Evolutionary conservation across 768 basidiomycete species (phyloP).

Genomic region (Infundibulicybe gibba): DNA sequence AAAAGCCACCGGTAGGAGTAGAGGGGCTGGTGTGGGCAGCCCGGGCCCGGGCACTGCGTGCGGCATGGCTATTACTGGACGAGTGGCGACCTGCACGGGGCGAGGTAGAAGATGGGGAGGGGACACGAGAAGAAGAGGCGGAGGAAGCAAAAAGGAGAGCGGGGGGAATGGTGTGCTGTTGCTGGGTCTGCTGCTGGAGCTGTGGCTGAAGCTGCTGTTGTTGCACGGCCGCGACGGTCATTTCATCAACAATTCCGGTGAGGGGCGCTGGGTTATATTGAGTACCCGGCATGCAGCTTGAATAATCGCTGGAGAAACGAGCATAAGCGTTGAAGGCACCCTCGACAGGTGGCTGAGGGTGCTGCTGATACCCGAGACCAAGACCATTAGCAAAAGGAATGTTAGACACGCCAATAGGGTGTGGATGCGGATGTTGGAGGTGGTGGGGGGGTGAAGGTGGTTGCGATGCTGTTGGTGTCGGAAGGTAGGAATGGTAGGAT

Average conservation of each 20-base stretch:
- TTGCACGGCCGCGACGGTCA: not conserved
- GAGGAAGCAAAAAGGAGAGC: slow-evolving; percentile 17
- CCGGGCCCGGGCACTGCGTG: slow-evolving; percentile 15
- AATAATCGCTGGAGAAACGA: slow-evolving; percentile 60
- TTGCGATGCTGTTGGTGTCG: slow-evolving; percentile 24
- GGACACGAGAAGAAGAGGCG: slow-evolving; percentile 11
- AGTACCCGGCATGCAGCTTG: slow-evolving; percentile 58
- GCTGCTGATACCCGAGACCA: slow-evolving; percentile 32
- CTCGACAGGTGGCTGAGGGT: slow-evolving; percentile 22
- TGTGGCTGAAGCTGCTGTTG: slow-evolving; percentile 1
- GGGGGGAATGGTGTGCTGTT: slow-evolving; percentile 15
- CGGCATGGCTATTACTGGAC: slow-evolving; percentile 12
- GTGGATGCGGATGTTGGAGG: slow-evolving; percentile 40
- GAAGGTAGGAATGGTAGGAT: slow-evolving; percentile 22
- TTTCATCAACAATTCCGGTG: slow-evolving; percentile 24
- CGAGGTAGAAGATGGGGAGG: slow-evolving; percentile 6
- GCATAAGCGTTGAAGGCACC: slow-evolving; percentile 71
- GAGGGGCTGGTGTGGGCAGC: slow-evolving; percentile 12
- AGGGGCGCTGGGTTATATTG: slow-evolving; percentile 34
- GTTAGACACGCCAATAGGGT: slow-evolving; percentile 34
- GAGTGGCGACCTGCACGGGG: not conserved
- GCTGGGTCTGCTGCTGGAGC: slow-evolving; percentile 7
- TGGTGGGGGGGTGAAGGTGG: slow-evolving; percentile 12
- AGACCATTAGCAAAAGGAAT: slow-evolving; percentile 9
- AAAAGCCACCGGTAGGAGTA: slow-evolving; percentile 14